phyloP scores from a whole-genome alignment of 2,329 filamentous ascomycete species.

The Alternaria conjuncta region DNA sequence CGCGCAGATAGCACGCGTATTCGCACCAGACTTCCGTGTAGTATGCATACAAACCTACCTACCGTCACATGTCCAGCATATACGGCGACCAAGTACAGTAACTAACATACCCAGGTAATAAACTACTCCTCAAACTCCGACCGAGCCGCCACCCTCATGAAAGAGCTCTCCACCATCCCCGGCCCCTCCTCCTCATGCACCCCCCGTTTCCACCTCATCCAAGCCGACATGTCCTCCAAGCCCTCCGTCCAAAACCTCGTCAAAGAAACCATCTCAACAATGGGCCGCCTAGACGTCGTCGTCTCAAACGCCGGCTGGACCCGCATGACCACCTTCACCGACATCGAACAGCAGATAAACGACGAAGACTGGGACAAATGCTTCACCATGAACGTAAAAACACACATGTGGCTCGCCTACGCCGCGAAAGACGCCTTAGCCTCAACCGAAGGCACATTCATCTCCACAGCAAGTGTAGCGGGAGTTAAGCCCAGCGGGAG shows the following conservation, averaged over 20 bases:
- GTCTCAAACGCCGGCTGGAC: conserved; percentile 66
- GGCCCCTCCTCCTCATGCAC: conserved; percentile 31
- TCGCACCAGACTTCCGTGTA: conserved; percentile 56
- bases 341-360: conserved; percentile 63
- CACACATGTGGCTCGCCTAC: conserved; percentile 59
- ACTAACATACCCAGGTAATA: conserved; percentile 45
- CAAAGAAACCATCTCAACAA: conserved; percentile 51
- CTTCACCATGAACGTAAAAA: conserved; percentile 67
- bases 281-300: conserved; percentile 58
- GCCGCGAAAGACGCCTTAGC: conserved; percentile 65
- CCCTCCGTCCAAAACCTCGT: conserved; percentile 53
- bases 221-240: conserved; percentile 55
- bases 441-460: conserved; percentile 65
- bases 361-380: conserved; percentile 72
- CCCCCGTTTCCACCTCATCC: conserved; percentile 53
- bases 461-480: conserved; percentile 69
- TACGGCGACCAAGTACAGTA: background rate
- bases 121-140: conserved; percentile 56
- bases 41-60: conserved; percentile 35
- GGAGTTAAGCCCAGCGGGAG: conserved; percentile 70
- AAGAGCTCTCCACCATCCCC: conserved; percentile 51
- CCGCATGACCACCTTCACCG: conserved; percentile 63
- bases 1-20: conserved; percentile 54
- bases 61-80: background rate
- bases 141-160: conserved; percentile 50